phyloP scores from a whole-genome alignment of 306 rosid species.

The Castanospermum australe region DNA sequence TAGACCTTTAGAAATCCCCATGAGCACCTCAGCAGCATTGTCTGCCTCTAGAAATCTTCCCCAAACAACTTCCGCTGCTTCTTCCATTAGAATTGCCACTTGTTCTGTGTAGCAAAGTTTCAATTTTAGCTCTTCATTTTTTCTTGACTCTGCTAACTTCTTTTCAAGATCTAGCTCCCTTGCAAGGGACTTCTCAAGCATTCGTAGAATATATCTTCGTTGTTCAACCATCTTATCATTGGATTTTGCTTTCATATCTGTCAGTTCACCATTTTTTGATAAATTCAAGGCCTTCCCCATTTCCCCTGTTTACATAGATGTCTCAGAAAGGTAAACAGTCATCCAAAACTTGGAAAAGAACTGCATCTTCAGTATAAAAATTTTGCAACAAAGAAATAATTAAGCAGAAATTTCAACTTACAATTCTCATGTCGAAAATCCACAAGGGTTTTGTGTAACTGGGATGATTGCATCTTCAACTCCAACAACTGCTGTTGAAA shows the following conservation, averaged over 20 bases:
- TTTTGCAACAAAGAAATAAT: slow-evolving; percentile 13
- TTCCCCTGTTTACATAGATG: slow-evolving; percentile 57
- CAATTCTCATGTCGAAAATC: slow-evolving; percentile 58
- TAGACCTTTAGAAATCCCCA: slow-evolving; percentile 79
- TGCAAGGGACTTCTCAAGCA: slow-evolving; percentile 85
- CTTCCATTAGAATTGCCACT: slow-evolving; percentile 76
- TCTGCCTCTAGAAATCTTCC: slow-evolving; percentile 99
- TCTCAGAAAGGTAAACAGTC: slow-evolving; percentile 32
- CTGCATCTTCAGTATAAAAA: not conserved
- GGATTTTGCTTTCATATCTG: slow-evolving; percentile 45
- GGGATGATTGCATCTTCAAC: slow-evolving; percentile 71
- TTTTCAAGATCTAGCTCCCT: slow-evolving; percentile 92
- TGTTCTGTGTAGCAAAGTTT: slow-evolving; percentile 84
- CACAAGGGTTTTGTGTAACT: slow-evolving; percentile 63
- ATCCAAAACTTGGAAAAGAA: slow-evolving; percentile 11
- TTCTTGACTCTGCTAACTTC: slow-evolving; percentile 70
- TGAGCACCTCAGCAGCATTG: slow-evolving; percentile 69
- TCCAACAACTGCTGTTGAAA: slow-evolving; percentile 67
- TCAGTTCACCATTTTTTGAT: slow-evolving; percentile 45
- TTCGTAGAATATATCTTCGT: slow-evolving; percentile 69
- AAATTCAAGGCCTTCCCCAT: slow-evolving; percentile 38
- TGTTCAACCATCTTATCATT: slow-evolving; percentile 61
- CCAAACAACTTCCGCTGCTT: slow-evolving; percentile 89
- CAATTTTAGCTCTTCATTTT: slow-evolving; percentile 65
- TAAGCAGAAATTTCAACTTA: slow-evolving; percentile 35